Evolutionary conservation across 2,329 filamentous ascomycete species (phyloP), one percentile per base, ranked within the genome.

Genomic region (Lasiodiplodia sp.): DNA sequence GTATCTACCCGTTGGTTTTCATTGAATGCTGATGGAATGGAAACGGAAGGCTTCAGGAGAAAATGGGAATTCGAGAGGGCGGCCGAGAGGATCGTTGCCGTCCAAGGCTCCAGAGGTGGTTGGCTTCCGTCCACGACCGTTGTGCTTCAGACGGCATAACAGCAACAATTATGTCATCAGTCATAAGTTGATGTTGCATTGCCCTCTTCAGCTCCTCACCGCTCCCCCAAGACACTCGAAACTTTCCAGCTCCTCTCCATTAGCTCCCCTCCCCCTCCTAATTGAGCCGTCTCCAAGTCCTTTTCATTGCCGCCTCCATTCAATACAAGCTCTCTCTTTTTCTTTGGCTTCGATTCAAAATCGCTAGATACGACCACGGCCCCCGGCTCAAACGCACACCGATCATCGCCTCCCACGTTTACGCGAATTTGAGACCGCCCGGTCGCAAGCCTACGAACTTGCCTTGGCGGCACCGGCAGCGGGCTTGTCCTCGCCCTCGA

Each of bases 401-500:
- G 31, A 21, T 28, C 40, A 49, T 44, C 8, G 25, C n/a, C 28
- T 40, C 28, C 47, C 47, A 34, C 44, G 25, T 51, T 34, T 14
- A n/a, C 25, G 40, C 58, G 58, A 23, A 23, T 12, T 18, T 5
- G n/a, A 52, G 47, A 37, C 25, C 21, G 37, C 18, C 18, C 31
- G 18, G n/a, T 60, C 23, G 31, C 16, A 63, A 31, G 72, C 73
- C 64, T 71, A 72, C 68, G 73, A 71, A 49, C 28, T 69, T 16
- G 71, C 64, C 71, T 73, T 75, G 40, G 72, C 73, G 58, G 49
- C 57, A 18, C 58, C 57, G n/a, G 28, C 56, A 14, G 31, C 58
- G 31, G 53, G 28, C 51, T 65, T 51, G 51, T 77, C 75, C 23
- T 79, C 77, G 63, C 77, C 75, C 72, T 81, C 80, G 21, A 96